Conservation (phyloP, 805 yeast species). For the Candida vaughaniae region DNA sequence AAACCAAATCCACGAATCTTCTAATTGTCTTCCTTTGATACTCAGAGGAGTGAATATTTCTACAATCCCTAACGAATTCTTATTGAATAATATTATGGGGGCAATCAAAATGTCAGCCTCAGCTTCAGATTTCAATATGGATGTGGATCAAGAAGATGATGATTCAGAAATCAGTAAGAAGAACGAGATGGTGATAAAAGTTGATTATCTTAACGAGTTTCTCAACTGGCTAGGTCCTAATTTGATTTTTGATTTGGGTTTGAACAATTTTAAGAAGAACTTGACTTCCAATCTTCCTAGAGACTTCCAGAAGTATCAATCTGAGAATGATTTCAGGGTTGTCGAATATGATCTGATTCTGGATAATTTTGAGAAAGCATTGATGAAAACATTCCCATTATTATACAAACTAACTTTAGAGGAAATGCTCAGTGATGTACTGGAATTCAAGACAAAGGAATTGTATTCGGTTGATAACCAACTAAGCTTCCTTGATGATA, state of each 20-base stretch:
- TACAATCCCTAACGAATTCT: constrained; percentile 58
- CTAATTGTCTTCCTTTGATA: constrained; percentile 69
- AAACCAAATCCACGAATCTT: constrained; percentile 27
- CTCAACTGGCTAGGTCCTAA: constrained; percentile 42
- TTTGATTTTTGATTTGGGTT: constrained; percentile 37
- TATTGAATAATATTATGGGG: constrained; percentile 32
- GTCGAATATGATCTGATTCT: constrained; percentile 3
- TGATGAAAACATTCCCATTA: constrained; percentile 29
- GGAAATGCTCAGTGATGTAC: constrained; percentile 30
- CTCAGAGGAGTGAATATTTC: constrained; percentile 61
- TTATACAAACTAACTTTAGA: constrained; percentile 30
- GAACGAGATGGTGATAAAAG: constrained; percentile 30
- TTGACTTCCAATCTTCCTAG: constrained; percentile 10
- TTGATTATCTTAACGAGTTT: constrained; percentile 29
- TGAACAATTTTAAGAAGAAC: constrained; percentile 15
- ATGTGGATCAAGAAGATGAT: constrained; percentile 35
- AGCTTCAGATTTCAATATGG: constrained; percentile 30
- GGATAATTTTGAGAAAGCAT: constrained; percentile 18
- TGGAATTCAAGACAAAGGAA: constrained; percentile 5
- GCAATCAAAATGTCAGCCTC: constrained; percentile 15
- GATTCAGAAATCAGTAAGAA: constrained; percentile 28
- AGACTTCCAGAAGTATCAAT: background rate
- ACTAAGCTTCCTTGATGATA: constrained; percentile 37
- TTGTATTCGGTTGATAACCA: constrained; percentile 23
- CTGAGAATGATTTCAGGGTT: background rate